Evolutionary conservation across 2,329 filamentous ascomycete genomes (phyloP).

Genomic region (Ophiostoma sp.): DNA sequence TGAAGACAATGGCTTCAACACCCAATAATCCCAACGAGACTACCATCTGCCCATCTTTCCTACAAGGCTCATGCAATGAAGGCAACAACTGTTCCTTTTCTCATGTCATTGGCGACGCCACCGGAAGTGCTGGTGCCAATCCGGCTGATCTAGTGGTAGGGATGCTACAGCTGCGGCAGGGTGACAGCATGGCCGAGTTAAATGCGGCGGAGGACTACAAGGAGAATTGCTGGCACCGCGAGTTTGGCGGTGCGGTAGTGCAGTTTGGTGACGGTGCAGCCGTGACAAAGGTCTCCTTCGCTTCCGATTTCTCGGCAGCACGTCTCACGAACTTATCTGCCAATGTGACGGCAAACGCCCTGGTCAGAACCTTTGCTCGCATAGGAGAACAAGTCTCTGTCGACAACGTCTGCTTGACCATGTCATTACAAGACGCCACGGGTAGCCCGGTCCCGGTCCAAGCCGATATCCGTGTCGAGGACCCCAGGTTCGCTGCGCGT

Average conservation of each 20-base stretch:
- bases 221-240: slow-evolving; percentile 21
- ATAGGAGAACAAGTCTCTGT: too few species aligned
- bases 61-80: too few species aligned
- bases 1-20: too few species aligned
- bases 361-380: too few species aligned
- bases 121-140: too few species aligned
- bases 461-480: slow-evolving; percentile 30
- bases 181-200: neutral
- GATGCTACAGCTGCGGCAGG: too few species aligned
- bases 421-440: neutral
- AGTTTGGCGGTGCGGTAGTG: slow-evolving; percentile 30
- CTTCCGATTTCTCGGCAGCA: slow-evolving; percentile 37
- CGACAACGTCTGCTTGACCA: too few species aligned
- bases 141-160: too few species aligned
- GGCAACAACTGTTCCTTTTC: too few species aligned
- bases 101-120: too few species aligned
- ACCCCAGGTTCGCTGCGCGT: slow-evolving; percentile 29
- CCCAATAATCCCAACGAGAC: too few species aligned
- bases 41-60: too few species aligned
- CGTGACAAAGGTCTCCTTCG: slow-evolving; percentile 31
- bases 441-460: slow-evolving; percentile 15
- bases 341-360: neutral
- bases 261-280: slow-evolving; percentile 34
- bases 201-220: neutral
- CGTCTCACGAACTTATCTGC: slow-evolving; percentile 32